Base-by-base conservation (phyloP, 176 grass and related monocot species). In the Carex kokanica region DNA sequence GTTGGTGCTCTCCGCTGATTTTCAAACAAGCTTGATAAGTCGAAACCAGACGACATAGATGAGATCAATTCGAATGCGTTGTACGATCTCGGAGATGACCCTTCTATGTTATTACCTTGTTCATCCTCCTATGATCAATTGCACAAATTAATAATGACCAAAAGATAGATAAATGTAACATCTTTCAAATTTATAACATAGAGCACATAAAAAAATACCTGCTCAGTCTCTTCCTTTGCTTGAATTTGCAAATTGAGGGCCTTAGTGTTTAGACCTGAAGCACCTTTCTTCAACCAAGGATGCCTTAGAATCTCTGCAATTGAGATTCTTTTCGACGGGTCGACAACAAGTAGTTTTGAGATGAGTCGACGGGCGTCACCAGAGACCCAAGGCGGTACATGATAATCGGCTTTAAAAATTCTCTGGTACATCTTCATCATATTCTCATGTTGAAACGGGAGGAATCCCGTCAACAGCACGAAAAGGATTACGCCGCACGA, bases 11-110 rank as follows among this genome's bases (percentile, higher is more conserved):
- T 79, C 75, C 53, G 74, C 70, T 88, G 88, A 81, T 29, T 96
- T 87, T 95, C 91, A 80, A 99, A 96, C 49, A 99, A 43, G 49
- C 84, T 92, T 45, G 95, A 98, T 18, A 98, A 84, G 84, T 98
- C 92, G 78, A 95, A 98, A 7, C 95, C 95, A n/a, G 92, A 90
- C 20, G 95, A 98, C 95, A 98, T 95, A 77, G 92, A 85, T 1
- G 95, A 95, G 25, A 98, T 98, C 81, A 95, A 90, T 87, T 95
- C 85, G 90, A 98, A 98, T 36, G 95, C 95, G 80, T 98, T 98
- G 95, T 92, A 98, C 0, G 88, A 91, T 75, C 89, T 88, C 4
- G 95, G 92, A 1, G 91, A 94, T 43, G 61, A 8, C 41, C n/a
- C 17, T 23, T 56, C 13, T 64, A 6, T 79, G 51, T 41, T 81